Evolutionary conservation across 2,329 filamentous ascomycete genomes (phyloP).

Genomic region (Exophiala sp.): DNA sequence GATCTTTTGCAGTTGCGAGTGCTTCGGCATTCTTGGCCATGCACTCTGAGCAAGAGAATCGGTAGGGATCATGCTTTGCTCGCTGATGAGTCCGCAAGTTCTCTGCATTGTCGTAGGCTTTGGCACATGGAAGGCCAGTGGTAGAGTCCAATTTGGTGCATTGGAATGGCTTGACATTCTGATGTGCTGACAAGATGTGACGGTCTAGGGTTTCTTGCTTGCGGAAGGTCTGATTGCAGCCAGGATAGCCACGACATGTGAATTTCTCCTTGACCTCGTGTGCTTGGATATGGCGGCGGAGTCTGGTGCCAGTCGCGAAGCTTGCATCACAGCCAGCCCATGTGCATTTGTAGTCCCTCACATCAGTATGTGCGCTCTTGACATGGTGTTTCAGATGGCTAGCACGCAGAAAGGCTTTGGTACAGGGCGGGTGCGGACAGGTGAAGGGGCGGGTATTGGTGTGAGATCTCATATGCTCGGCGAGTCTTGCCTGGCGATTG

Average conservation of each 20-base stretch:
- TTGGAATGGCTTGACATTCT: slow-evolving; percentile 63
- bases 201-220: slow-evolving; percentile 81
- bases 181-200: slow-evolving; percentile 71
- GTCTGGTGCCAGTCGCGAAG: slow-evolving; percentile 72
- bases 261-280: slow-evolving; percentile 73
- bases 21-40: slow-evolving; percentile 33
- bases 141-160: slow-evolving; percentile 56
- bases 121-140: slow-evolving; percentile 54
- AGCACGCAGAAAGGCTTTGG: slow-evolving; percentile 77
- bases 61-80: slow-evolving; percentile 61
- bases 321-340: slow-evolving; percentile 68
- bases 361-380: slow-evolving; percentile 69
- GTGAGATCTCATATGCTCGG: slow-evolving; percentile 76
- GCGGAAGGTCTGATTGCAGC: slow-evolving; percentile 72
- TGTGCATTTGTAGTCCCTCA: slow-evolving; percentile 65
- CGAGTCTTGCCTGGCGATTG: slow-evolving; percentile 75
- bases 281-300: slow-evolving; percentile 69
- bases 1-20: slow-evolving; percentile 35
- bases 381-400: slow-evolving; percentile 83
- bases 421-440: slow-evolving; percentile 64
- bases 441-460: slow-evolving; percentile 75
- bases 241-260: slow-evolving; percentile 62
- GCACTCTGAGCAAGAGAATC: slow-evolving; percentile 75
- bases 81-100: slow-evolving; percentile 66
- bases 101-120: slow-evolving; percentile 66